Evolutionary conservation across 495 filamentous ascomycete species (phyloP), one percentile per base, ranked within the genome.

Genomic region (Aspergillus bridgeri): DNA sequence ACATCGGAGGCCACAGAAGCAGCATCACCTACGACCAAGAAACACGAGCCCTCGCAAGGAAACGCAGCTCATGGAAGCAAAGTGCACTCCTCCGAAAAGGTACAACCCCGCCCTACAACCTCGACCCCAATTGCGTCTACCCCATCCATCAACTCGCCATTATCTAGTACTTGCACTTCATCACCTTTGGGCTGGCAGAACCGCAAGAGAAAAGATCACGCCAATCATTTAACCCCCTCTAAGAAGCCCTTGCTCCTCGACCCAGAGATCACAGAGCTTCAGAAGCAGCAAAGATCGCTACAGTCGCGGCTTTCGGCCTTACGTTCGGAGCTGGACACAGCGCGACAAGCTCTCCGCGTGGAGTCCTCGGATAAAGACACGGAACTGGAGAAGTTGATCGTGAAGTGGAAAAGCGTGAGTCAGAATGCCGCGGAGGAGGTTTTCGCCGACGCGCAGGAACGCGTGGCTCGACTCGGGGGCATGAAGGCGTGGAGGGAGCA

Each of bases 391-490:
- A 57, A 22, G 0, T 57, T 86, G 60, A 78, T 81, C 42, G 42
- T 48, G 3, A 82, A 79, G 52, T 84, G 81, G 81, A 70, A 68
- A 27, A 38, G 42, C 7, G 67, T 74, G n/a, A 77, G 73, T 23
- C 74, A 81, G 63, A 67, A 70, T 15, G 80, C 78, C 19, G 81
- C 81, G 4, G 80, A 84, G 49, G 80, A 79, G 55, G 76, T 80
- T 0, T 83, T 81, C 43, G 56, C 49, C 6, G 64, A 60, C 22
- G 76, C 77, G 3, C 70, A 68, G 50, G 77, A 78, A 20, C 65
- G 76, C 15, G 69, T 81, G 11, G 44, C 68, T 4, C 63, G 67
- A 11, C 85, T 86, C 81, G 85, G 85, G 15, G 85, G 85, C 0
- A 68, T 86, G 50, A 66, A 65, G 0, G 83, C 70, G 6, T 83